Percentiles rank a stretch among this genome's conserved stretches.
Evolutionary conservation across 2,329 filamentous ascomycete species (phyloP).

Genomic region (Botryotinia narcissicola): DNA sequence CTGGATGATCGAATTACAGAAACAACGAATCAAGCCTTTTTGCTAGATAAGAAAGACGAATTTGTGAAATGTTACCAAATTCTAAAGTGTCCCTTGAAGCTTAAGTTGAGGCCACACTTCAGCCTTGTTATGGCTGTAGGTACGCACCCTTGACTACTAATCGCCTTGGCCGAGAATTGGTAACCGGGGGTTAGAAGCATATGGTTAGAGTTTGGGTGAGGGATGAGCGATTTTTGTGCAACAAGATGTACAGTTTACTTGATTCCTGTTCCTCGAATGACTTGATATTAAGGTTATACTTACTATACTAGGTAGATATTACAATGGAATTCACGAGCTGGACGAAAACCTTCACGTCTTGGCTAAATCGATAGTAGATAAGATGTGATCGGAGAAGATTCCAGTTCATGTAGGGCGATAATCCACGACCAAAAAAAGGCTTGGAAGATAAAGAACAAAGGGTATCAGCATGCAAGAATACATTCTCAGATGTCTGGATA

Average conservation of each 20-base stretch:
- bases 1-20: background rate
- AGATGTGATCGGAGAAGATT: background rate
- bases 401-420: slow-evolving; percentile 8
- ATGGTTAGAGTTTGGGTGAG: background rate
- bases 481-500: background rate
- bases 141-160: background rate
- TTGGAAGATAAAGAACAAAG: background rate
- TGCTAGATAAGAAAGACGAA: background rate
- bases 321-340: background rate
- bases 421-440: background rate
- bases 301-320: background rate
- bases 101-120: slow-evolving; percentile 16
- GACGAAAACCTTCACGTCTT: slow-evolving; percentile 17
- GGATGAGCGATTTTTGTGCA: slow-evolving; percentile 10
- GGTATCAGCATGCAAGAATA: background rate
- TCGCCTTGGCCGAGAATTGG: slow-evolving; percentile 15
- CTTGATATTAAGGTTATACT: background rate
- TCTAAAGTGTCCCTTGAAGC: background rate
- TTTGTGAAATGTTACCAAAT: background rate
- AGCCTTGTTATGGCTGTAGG: background rate
- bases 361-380: background rate
- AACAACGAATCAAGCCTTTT: background rate
- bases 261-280: background rate
- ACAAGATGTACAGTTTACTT: background rate
- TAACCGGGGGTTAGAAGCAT: background rate